phyloP scores from a whole-genome alignment of 1,284 basidiomycete genomes.

The Puccinia horiana region DNA sequence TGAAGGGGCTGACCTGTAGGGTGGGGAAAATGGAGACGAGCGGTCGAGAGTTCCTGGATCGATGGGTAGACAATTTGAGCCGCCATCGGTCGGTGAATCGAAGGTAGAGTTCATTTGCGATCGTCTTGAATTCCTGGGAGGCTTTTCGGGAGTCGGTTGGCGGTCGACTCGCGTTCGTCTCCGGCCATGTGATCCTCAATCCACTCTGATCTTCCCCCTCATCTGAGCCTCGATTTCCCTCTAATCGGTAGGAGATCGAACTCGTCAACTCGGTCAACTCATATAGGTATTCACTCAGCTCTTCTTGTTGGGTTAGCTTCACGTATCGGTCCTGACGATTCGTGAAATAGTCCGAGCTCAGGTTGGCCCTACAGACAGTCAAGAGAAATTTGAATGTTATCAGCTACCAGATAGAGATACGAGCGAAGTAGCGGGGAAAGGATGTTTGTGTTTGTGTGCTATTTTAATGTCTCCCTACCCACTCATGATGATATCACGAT shows the following conservation, averaged over 20 bases:
- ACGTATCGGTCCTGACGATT: constrained; percentile 93
- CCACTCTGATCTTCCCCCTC: constrained; percentile 36
- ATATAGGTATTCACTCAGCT: constrained; percentile 77
- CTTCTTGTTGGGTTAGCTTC: constrained; percentile 68
- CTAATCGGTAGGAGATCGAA: constrained; percentile 72
- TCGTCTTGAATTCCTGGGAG: constrained; percentile 28
- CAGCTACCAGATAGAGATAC: neutral
- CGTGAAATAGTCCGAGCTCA: constrained; percentile 90
- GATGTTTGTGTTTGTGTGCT: neutral
- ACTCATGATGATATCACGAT: constrained; percentile 86
- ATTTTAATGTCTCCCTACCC: constrained; percentile 67
- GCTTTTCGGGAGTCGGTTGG: constrained; percentile 2
- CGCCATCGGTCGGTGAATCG: constrained; percentile 19
- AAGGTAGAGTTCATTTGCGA: neutral
- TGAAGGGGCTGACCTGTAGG: constrained; percentile 60
- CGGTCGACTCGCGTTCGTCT: neutral
- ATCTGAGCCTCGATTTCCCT: neutral
- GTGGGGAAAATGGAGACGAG: constrained; percentile 58
- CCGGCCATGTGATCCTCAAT: constrained; percentile 17
- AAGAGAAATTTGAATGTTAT: neutral
- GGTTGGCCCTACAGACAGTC: constrained; percentile 73
- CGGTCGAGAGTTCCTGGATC: neutral
- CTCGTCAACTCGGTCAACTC: constrained; percentile 73
- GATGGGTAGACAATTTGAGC: neutral
- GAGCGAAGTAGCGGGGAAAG: neutral